A percentile compares a stretch with the other conserved stretches of the same genome.
These are phyloP conservation scores for Raddia distichophylla DNA, from an alignment of 176 grass and related monocot species.

Conservation along the genomic window DNA sequence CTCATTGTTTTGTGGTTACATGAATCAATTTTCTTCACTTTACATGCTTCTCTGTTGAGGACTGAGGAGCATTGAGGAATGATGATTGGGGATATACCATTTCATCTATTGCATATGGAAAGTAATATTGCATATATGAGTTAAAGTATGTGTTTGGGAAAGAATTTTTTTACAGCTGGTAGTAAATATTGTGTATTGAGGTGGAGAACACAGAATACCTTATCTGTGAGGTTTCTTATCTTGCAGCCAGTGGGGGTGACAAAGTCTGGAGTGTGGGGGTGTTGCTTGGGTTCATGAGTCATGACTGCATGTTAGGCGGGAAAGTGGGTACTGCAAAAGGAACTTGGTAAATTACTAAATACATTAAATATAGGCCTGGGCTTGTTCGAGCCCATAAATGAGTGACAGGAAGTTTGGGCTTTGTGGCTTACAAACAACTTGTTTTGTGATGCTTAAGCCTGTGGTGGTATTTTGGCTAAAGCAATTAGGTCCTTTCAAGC, in stretches of 20 bases:
- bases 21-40: neutral
- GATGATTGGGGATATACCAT: neutral
- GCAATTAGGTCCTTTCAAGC: neutral
- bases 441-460: neutral
- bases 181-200: constrained; percentile 3
- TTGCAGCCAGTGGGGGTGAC: neutral
- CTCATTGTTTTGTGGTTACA: neutral
- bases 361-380: neutral
- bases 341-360: constrained; percentile 3
- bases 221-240: neutral
- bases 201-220: neutral
- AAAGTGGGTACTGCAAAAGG: neutral
- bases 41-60: neutral
- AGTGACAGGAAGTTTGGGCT: neutral
- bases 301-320: neutral
- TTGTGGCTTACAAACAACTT: neutral
- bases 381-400: neutral
- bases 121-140: neutral
- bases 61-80: neutral
- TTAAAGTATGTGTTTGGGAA: neutral
- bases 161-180: neutral
- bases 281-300: neutral
- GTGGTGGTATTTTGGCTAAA: neutral
- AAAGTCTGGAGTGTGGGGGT: neutral
- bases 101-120: neutral